Conservation (phyloP, 176 grass and related monocot genomes). For the Carex cristatella region DNA sequence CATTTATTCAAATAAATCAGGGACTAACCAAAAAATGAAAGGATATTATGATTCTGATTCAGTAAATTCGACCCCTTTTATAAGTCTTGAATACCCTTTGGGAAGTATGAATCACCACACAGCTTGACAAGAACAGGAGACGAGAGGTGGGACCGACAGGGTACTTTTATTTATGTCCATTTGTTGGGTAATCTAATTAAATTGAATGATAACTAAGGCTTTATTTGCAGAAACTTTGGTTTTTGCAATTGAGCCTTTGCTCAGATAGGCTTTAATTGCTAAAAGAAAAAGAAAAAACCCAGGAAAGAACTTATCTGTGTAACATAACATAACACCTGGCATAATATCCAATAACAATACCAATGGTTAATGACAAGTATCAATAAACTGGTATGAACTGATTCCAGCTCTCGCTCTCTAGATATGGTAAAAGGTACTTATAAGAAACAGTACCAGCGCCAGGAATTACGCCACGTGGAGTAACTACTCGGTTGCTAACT, state of each 20-base stretch:
- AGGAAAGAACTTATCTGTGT: not conserved
- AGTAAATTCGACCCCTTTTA: not conserved
- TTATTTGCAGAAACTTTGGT: not conserved
- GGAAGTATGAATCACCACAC: not conserved
- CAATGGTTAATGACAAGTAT: not conserved
- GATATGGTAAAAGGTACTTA: not conserved
- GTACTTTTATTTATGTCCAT: not conserved
- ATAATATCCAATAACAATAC: not conserved
- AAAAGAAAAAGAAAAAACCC: not conserved
- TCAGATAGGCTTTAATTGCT: not conserved
- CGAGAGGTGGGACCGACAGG: not conserved
- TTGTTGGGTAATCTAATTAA: not conserved
- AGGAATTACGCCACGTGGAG: slow-evolving; percentile 56
- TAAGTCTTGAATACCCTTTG: not conserved
- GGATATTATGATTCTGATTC: not conserved
- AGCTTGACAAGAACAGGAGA: not conserved
- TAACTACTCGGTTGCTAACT: slow-evolving; percentile 68
- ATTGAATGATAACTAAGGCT: too few relatives aligned
- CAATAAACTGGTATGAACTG: not conserved
- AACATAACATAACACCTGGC: not conserved
- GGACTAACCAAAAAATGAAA: not conserved
- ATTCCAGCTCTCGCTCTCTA: not conserved
- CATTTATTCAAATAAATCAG: slow-evolving; percentile 6
- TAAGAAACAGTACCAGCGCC: slow-evolving; percentile 51
- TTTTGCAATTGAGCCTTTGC: not conserved